These are phyloP conservation scores for Escovopsis sp. DNA, from an alignment of 2,329 filamentous ascomycete genomes.

Conservation along the genomic window DNA sequence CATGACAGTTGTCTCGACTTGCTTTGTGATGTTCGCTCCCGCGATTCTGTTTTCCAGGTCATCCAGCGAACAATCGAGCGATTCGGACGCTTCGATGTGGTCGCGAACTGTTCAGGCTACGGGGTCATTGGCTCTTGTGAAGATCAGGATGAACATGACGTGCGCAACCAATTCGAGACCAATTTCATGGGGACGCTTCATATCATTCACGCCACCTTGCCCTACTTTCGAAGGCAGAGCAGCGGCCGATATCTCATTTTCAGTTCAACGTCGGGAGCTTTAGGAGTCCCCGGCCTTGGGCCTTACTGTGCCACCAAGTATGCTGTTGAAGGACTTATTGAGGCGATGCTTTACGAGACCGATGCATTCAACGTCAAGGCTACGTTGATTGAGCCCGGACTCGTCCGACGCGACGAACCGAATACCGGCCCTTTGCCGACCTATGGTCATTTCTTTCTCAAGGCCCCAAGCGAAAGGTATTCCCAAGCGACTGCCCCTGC, in stretches of 20 bases:
- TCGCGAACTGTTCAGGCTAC: conserved; percentile 89
- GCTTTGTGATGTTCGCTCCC: conserved; percentile 80
- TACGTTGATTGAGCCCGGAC: conserved; percentile 80
- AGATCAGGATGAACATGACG: conserved; percentile 89
- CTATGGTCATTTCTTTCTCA: conserved; percentile 88
- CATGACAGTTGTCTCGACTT: conserved; percentile 61
- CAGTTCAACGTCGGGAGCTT: conserved; percentile 76
- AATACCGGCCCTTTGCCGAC: conserved; percentile 51
- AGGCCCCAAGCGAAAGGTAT: conserved; percentile 72
- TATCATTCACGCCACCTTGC: conserved; percentile 78
- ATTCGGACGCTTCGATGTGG: conserved; percentile 74
- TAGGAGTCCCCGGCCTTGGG: conserved; percentile 86
- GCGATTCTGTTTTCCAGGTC: conserved; percentile 59
- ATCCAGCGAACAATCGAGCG: conserved; percentile 55
- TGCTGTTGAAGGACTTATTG: conserved; percentile 86
- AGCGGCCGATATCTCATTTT: conserved; percentile 84
- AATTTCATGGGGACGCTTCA: conserved; percentile 95
- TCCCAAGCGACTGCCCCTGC: conserved; percentile 64
- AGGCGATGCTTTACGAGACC: conserved; percentile 93
- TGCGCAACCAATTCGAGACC: conserved; percentile 92
- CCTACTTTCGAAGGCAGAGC: conserved; percentile 67
- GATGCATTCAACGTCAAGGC: conserved; percentile 85
- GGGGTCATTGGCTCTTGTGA: conserved; percentile 92
- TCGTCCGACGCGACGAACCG: conserved; percentile 75
- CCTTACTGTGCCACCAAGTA: conserved; percentile 97